A percentile compares a stretch with the other conserved stretches of the same genome.
phyloP scores from a whole-genome alignment of 768 basidiomycete genomes.

The Kwoniella botswanensis region DNA sequence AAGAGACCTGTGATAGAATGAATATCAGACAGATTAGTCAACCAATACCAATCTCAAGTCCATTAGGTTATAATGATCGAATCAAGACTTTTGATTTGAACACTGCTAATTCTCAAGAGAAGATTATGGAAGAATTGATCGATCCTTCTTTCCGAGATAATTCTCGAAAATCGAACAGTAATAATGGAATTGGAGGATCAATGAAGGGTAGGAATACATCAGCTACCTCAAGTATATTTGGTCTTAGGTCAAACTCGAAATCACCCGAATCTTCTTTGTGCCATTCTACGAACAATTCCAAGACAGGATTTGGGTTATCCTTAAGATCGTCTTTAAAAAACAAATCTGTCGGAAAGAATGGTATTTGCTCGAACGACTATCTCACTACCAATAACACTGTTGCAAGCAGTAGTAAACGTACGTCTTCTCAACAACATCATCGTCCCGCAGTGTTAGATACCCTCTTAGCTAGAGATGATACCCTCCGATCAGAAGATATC shows the following conservation, averaged over 20 bases:
- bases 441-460: background rate
- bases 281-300: background rate
- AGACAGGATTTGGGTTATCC: background rate
- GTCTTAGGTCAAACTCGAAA: background rate
- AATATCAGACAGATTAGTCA: conserved; percentile 16
- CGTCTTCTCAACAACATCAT: background rate
- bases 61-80: background rate
- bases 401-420: too few relatives aligned
- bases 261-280: background rate
- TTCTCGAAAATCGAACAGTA: background rate
- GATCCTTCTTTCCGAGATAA: background rate
- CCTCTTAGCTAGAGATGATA: conserved; percentile 9
- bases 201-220: background rate
- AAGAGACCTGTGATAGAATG: background rate
- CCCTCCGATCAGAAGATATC: background rate
- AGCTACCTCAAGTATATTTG: conserved; percentile 1
- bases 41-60: conserved; percentile 14
- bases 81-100: conserved; percentile 5
- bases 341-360: background rate
- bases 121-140: background rate
- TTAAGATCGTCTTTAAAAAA: background rate
- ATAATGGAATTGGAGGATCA: background rate
- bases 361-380: conserved; percentile 11
- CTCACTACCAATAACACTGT: background rate
- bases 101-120: background rate